A percentile compares a stretch with the other conserved stretches of the same genome.
Evolutionary conservation across 768 basidiomycete species (phyloP).

Genomic region (Pisolithus microcarpus): DNA sequence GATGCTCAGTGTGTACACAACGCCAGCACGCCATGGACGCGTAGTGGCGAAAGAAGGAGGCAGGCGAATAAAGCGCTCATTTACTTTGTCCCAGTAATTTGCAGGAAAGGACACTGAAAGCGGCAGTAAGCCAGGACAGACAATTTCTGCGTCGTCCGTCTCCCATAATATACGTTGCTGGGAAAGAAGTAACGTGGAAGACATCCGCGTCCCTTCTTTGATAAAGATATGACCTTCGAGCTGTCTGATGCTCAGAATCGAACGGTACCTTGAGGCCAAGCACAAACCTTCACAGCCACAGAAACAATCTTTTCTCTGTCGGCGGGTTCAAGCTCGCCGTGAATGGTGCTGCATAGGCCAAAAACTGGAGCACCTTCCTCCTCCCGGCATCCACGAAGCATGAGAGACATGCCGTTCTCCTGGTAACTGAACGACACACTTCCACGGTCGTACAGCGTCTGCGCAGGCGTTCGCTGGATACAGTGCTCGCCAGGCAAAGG

Average conservation of each 20-base stretch:
- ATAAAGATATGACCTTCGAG: slow-evolving; percentile 19
- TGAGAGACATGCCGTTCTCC: slow-evolving; percentile 25
- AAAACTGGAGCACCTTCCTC: slow-evolving; percentile 23
- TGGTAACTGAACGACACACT: slow-evolving; percentile 25
- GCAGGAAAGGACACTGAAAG: slow-evolving; percentile 25
- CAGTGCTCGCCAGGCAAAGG: slow-evolving; percentile 46
- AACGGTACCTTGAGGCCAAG: background rate
- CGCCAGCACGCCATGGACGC: slow-evolving; percentile 18
- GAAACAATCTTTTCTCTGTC: slow-evolving; percentile 22
- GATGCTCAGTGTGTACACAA: slow-evolving; percentile 20
- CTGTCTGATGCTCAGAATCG: slow-evolving; percentile 8
- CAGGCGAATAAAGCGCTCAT: slow-evolving; percentile 17
- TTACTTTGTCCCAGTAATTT: slow-evolving; percentile 16
- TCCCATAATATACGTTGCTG: slow-evolving; percentile 20
- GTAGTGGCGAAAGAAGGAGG: slow-evolving; percentile 25
- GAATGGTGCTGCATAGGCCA: slow-evolving; percentile 23
- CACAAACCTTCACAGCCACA: slow-evolving; percentile 22
- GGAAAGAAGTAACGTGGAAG: slow-evolving; percentile 16
- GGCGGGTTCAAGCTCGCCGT: slow-evolving; percentile 22
- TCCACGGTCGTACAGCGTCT: slow-evolving; percentile 6
- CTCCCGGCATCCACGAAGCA: slow-evolving; percentile 25
- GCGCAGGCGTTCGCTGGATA: slow-evolving; percentile 41
- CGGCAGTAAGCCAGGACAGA: slow-evolving; percentile 24
- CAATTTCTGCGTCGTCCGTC: slow-evolving; percentile 3
- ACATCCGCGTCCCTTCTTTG: slow-evolving; percentile 6